Evolutionary conservation across 441 rosid genomes (phyloP), one percentile per base, ranked within the genome.

Genomic region (Bocquillonia castaneifolia): DNA sequence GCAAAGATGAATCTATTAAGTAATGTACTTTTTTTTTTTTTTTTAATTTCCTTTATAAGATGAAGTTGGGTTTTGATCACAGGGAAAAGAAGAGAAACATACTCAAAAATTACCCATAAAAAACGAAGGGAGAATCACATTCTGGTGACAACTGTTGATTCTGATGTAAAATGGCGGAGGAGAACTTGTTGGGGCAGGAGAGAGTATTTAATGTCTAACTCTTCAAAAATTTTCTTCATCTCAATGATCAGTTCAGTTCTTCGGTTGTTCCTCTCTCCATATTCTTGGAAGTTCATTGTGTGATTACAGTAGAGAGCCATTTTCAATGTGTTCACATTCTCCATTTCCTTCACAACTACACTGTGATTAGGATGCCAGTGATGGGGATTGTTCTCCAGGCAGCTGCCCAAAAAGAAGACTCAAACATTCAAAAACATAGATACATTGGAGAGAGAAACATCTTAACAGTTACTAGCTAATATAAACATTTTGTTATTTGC

Each of bases 271-370:
- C 78, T 90, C 87, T 87, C 93, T 26, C 40, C 74, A 1, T 13
- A 87, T 7, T 85, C 83, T 70, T 90, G 98, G 79, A 85, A 92
- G 80, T 83, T 92, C 69, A 87, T 83, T 23, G 85, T 82, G 70
- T 81, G 95, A 28, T 20, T 65, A 65, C 86, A 72, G 37, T 58
- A 71, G 55, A 88, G 76, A 54, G 69, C 90, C 80, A 90, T 66
- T 70, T 79, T 82, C 69, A 92, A 59, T 76, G 79, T 83, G 76
- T 84, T 90, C 60, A 90, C 72, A 25, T 85, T 79, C 79, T 88
- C 95, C 39, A 88, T 90, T 22, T 85, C 90, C 74, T 69, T 79
- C 74, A 92, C 84, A 37, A 87, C 59, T 64, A 90, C 72, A 50
- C 7, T 36, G 58, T 84, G 77, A 61, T 72, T 83, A 42, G 83